Percentiles rank a stretch among this genome's conserved stretches.
These are phyloP conservation scores for Fomitopsis serialis DNA, from an alignment of 768 basidiomycete species.

Conservation along the genomic window DNA sequence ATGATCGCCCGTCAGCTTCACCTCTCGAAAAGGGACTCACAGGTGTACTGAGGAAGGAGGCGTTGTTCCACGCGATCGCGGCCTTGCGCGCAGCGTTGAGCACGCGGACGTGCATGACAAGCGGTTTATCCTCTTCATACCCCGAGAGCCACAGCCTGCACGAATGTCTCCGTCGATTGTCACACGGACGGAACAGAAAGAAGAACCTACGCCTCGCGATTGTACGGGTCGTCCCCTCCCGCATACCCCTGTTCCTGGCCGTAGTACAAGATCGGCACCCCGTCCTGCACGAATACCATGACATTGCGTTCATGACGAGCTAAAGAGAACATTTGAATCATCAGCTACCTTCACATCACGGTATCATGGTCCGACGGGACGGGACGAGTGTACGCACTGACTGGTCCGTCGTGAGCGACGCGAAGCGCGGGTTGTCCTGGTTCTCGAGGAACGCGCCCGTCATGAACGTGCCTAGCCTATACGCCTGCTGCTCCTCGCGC, in stretches of 20 bases:
- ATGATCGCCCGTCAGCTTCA: not conserved
- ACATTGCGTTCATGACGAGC: constrained; percentile 42
- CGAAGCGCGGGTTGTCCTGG: constrained; percentile 48
- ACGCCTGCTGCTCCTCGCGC: constrained; percentile 28
- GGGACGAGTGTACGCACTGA: constrained; percentile 26
- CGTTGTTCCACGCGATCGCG: constrained; percentile 36
- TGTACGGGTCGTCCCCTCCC: constrained; percentile 39
- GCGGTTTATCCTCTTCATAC: constrained; percentile 45
- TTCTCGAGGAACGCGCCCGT: constrained; percentile 49
- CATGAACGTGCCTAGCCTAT: constrained; percentile 34
- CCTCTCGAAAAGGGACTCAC: constrained; percentile 30
- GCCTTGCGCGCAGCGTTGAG: constrained; percentile 52
- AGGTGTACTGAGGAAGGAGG: constrained; percentile 40
- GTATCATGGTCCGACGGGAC: not conserved
- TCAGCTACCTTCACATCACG: no score
- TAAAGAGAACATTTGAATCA: no score
- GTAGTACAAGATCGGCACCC: constrained; percentile 47
- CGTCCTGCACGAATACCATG: constrained; percentile 47
- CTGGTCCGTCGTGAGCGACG: constrained; percentile 35
- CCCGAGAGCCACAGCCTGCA: constrained; percentile 55
- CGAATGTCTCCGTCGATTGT: not conserved
- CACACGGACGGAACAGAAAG: not conserved
- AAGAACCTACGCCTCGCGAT: constrained; percentile 43
- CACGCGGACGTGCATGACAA: constrained; percentile 38
- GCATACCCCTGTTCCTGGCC: constrained; percentile 47